These are phyloP conservation scores for Barnettozyma vustinii DNA, from an alignment of 805 yeast genomes.

Conservation along the genomic window DNA sequence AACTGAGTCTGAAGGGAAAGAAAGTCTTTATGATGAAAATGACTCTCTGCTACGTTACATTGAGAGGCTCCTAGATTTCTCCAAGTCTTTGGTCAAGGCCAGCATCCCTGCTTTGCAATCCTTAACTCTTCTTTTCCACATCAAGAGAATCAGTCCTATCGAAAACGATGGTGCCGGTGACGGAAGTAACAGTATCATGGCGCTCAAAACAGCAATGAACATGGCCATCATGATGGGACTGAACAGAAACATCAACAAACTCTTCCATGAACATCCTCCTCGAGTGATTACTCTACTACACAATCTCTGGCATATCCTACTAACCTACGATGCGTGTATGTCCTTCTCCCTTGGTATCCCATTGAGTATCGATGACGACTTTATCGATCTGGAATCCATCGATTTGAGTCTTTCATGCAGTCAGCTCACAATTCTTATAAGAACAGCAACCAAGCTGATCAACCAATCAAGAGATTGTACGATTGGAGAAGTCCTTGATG, in stretches of 20 bases:
- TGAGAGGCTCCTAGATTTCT: conserved; percentile 13
- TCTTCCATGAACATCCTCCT: conserved; percentile 11
- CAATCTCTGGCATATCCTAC: conserved; percentile 17
- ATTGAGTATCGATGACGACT: conserved; percentile 16
- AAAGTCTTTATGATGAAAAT: conserved; percentile 9
- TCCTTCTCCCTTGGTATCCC: conserved; percentile 22
- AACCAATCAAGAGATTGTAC: conserved; percentile 7
- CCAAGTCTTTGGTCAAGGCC: conserved; percentile 9
- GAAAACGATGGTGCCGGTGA: conserved; percentile 21
- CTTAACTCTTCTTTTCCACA: conserved; percentile 11
- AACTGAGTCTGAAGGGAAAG: background rate
- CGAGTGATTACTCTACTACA: conserved; percentile 6
- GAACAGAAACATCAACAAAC: conserved; percentile 17
- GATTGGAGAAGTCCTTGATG: conserved; percentile 10
- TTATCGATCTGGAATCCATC: conserved; percentile 3
- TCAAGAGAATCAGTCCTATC: conserved; percentile 15
- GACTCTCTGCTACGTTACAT: conserved; percentile 14
- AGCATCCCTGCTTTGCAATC: conserved; percentile 22
- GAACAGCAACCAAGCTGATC: conserved; percentile 11
- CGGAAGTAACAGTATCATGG: conserved; percentile 12
- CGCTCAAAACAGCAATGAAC: conserved; percentile 15
- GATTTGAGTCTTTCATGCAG: background rate
- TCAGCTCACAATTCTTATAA: conserved; percentile 7
- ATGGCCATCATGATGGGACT: conserved; percentile 25
- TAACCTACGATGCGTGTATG: conserved; percentile 14